Evolutionary conservation across 441 rosid species (phyloP), one percentile per base, ranked within the genome.

Genomic region (Hypseocharis bilobata): DNA sequence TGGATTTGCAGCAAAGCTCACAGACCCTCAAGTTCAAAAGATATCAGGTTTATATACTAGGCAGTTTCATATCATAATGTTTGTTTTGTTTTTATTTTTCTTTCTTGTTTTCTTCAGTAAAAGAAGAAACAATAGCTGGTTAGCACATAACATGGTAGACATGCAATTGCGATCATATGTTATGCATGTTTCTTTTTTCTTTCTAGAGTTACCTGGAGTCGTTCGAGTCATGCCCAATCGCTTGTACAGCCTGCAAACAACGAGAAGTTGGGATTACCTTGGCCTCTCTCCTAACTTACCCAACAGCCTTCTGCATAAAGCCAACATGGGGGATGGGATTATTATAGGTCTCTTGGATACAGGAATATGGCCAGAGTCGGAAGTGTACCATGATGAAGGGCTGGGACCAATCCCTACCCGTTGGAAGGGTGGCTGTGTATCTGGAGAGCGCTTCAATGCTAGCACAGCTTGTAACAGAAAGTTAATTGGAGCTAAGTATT

Each of bases 351-450:
- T 86, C 34, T n/a, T 84, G 14, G 92, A 86, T 70, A 78, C 92
- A 6, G 89, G 92, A 60, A 74, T 86, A 71, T 86, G 85, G 90
- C 91, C 90, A 0, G 91, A 86, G 69, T 85, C 88, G 22, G 70
- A 83, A 75, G 59, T 79, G 8, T 85, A 85, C 65, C 73, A 60
- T 2, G 90, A 88, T 44, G 71, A 75, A 68, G 90, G 84, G 3
- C 69, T 82, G n/a, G 84, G 80, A 0, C 81, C 81, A 0, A 74
- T 82, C 34, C 88, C 90, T 1, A 55, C 81, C 0, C 79, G 44
- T 26, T 88, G 92, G 96, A 84, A 82, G 66, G 92, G 92, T 51
- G 62, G 56, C 0, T 86, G 92, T 51, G 26, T 77, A 72, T 72
- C 83, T 0, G 88, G 83, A 11, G 66, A 71, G 52, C 71, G 64